A percentile compares a stretch with the other conserved stretches of the same genome.
phyloP scores from a whole-genome alignment of 371 early-diverging fungal genomes.

The Rhizopus delemar region DNA sequence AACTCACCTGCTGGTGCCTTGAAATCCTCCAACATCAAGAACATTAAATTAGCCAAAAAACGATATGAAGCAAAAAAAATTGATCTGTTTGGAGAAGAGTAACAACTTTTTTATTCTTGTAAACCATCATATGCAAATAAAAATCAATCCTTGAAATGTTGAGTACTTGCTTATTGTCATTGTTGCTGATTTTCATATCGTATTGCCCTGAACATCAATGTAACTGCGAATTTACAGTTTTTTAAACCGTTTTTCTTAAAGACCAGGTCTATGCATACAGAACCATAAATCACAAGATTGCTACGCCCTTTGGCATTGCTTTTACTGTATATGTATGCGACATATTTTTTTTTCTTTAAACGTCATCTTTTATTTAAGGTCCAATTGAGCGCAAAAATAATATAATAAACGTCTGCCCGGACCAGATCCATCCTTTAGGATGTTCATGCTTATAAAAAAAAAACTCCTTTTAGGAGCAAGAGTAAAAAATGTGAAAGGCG shows the following conservation, averaged over 20 bases:
- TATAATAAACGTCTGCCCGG: too few species aligned
- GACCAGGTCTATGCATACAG: constrained; percentile 14
- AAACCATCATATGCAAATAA: constrained; percentile 19
- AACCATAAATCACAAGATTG: constrained; percentile 3
- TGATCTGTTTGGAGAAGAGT: constrained; percentile 12
- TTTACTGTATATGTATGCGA: background rate
- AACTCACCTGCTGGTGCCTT: constrained; percentile 19
- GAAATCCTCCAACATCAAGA: constrained; percentile 19
- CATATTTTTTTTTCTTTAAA: too few species aligned
- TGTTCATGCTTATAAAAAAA: too few species aligned
- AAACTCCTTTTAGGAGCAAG: too few species aligned
- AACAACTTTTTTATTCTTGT: constrained; percentile 13
- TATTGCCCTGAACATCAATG: constrained; percentile 14
- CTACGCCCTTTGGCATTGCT: background rate
- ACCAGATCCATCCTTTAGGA: too few species aligned
- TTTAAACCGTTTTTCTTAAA: constrained; percentile 12
- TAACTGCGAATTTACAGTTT: constrained; percentile 15
- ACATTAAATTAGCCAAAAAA: constrained; percentile 19
- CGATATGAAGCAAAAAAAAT: constrained; percentile 1
- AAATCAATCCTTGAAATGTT: constrained; percentile 18
- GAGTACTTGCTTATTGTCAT: constrained; percentile 17
- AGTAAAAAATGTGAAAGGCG: too few species aligned
- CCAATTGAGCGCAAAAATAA: too few species aligned
- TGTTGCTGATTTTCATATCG: constrained; percentile 18
- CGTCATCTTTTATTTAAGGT: too few species aligned